phyloP scores from a whole-genome alignment of 1,284 basidiomycete species.

The Austroboletus novae-zelandiae region DNA sequence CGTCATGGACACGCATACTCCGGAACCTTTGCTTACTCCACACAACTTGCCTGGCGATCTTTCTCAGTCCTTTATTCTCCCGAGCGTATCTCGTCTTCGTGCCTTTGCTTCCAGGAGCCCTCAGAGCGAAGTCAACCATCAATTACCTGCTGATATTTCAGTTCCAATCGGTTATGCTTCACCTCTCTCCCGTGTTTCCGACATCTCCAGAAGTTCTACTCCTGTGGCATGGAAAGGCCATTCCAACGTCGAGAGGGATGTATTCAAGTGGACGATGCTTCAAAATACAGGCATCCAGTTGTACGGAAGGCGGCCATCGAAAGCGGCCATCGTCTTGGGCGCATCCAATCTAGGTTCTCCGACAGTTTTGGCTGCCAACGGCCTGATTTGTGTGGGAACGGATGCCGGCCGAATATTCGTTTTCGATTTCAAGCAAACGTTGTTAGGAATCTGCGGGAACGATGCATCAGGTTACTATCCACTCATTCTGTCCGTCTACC shows the following conservation, averaged over 20 bases:
- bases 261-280: conserved; percentile 80
- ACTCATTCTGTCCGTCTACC: conserved; percentile 2
- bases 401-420: conserved; percentile 77
- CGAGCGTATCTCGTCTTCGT: conserved; percentile 79
- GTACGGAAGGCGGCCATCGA: conserved; percentile 52
- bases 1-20: conserved; percentile 34
- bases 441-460: conserved; percentile 76
- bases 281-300: conserved; percentile 54
- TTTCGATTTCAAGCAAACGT: conserved; percentile 88
- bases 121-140: conserved; percentile 49
- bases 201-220: conserved; percentile 69
- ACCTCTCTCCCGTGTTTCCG: conserved; percentile 66
- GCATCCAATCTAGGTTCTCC: conserved; percentile 60
- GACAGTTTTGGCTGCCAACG: conserved; percentile 82
- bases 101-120: conserved; percentile 59
- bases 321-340: conserved; percentile 62
- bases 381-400: conserved; percentile 89
- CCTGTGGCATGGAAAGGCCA: conserved; percentile 29
- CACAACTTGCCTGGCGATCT: conserved; percentile 33
- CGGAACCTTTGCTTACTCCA: conserved; percentile 35
- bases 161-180: conserved; percentile 46
- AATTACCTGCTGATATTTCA: conserved; percentile 42
- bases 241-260: conserved; percentile 45
- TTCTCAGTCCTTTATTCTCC: conserved; percentile 63
- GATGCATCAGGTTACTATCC: conserved; percentile 57